Conservation (phyloP, 2,329 filamentous ascomycete species). For the Neoarthrinium moseri region DNA sequence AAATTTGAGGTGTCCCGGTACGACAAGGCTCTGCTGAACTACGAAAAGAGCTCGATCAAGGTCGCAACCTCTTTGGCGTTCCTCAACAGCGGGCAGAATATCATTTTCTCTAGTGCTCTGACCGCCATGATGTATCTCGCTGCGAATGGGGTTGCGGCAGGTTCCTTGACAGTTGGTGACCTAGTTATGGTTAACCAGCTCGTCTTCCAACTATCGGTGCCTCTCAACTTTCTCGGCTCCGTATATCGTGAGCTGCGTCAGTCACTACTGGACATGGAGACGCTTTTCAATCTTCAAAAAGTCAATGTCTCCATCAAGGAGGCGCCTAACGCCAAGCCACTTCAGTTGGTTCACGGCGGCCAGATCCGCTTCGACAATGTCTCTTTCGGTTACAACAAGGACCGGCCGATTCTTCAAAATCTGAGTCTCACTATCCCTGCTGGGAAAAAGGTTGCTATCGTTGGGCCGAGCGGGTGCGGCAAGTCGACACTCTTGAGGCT, state of each 20-base stretch:
- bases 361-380: constrained; percentile 96
- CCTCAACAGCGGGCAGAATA: constrained; percentile 91
- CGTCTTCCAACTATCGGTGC: constrained; percentile 95
- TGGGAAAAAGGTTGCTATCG: constrained; percentile 92
- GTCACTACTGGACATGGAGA: constrained; percentile 97
- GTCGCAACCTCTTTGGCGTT: constrained; percentile 91
- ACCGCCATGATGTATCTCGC: constrained; percentile 99
- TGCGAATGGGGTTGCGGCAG: constrained; percentile 80
- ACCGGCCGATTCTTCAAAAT: constrained; percentile 83
- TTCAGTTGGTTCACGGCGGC: constrained; percentile 73
- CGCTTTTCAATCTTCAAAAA: constrained; percentile 94
- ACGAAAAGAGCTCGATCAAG: constrained; percentile 95
- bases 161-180: constrained; percentile 85
- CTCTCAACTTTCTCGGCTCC: constrained; percentile 95
- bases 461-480: constrained; percentile 92
- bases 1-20: constrained; percentile 90
- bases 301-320: constrained; percentile 89
- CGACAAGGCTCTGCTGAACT: constrained; percentile 79
- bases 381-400: constrained; percentile 84
- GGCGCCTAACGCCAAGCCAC: constrained; percentile 67
- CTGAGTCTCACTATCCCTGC: constrained; percentile 87
- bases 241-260: constrained; percentile 95
- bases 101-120: constrained; percentile 93
- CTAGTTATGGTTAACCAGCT: constrained; percentile 99
- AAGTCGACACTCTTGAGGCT: constrained; percentile 92